phyloP scores from a whole-genome alignment of 768 basidiomycete species.

The Xerocomus potaroensis region DNA sequence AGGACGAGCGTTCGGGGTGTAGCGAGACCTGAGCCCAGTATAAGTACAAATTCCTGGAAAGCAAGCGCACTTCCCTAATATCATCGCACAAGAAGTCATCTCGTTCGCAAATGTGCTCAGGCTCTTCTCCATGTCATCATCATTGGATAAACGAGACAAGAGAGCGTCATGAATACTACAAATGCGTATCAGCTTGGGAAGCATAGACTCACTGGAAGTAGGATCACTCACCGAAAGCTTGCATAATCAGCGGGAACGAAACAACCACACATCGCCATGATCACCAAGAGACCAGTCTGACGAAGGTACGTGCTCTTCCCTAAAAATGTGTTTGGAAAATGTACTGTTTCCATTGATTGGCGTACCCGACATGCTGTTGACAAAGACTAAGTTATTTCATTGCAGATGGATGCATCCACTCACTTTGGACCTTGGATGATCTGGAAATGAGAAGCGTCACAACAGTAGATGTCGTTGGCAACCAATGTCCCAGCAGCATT shows the following conservation, averaged over 20 bases:
- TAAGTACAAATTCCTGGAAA: neutral
- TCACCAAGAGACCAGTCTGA: constrained; percentile 76
- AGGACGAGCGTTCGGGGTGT: constrained; percentile 69
- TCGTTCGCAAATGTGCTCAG: constrained; percentile 95
- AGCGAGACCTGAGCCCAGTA: constrained; percentile 52
- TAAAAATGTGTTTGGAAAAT: constrained; percentile 14
- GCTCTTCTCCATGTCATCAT: constrained; percentile 86
- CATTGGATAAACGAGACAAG: constrained; percentile 86
- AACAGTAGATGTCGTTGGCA: constrained; percentile 89
- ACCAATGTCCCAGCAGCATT: constrained; percentile 68
- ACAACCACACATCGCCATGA: constrained; percentile 88
- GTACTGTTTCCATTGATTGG: neutral
- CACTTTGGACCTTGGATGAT: constrained; percentile 90
- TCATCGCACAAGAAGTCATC: constrained; percentile 91
- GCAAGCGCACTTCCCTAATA: constrained; percentile 51
- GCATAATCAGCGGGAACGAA: constrained; percentile 95
- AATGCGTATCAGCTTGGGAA: neutral
- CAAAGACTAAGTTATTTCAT: neutral
- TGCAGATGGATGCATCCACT: constrained; percentile 20
- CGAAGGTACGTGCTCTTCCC: constrained; percentile 94
- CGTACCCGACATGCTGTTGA: constrained; percentile 55
- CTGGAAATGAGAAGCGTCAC: constrained; percentile 81
- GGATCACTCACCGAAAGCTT: constrained; percentile 60
- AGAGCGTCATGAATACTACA: constrained; percentile 76
- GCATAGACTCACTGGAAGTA: neutral